Conservation (phyloP, 331 rosid genomes). For the Stylosanthes scabra region DNA sequence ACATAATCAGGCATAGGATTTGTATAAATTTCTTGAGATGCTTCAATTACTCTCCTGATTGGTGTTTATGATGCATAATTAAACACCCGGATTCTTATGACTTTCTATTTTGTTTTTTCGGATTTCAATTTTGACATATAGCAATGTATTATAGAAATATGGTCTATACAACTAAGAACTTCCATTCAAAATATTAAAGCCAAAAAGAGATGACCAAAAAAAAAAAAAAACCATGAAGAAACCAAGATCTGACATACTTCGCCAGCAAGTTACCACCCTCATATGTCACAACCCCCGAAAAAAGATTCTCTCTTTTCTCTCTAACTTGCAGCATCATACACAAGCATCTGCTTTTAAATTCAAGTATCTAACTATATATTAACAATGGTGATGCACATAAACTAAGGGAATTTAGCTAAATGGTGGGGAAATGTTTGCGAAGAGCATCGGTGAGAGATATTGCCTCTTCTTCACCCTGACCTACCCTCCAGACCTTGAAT, state of each 20-base stretch:
- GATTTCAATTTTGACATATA: neutral
- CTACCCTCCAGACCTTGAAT: slow-evolving; percentile 72
- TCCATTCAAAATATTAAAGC: neutral
- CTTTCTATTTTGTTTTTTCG: neutral
- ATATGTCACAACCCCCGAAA: neutral
- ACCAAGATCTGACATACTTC: neutral
- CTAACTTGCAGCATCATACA: slow-evolving; percentile 22
- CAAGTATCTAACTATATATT: slow-evolving; percentile 13
- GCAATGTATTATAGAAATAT: neutral
- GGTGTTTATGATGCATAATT: neutral
- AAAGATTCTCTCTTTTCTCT: neutral
- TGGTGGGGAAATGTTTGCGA: slow-evolving; percentile 16
- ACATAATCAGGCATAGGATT: neutral
- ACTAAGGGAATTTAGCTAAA: neutral
- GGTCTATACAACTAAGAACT: neutral
- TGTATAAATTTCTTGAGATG: neutral
- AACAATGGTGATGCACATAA: slow-evolving; percentile 9
- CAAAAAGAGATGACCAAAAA: neutral
- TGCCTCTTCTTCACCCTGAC: slow-evolving; percentile 63
- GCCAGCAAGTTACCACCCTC: neutral
- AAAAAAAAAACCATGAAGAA: too few species aligned
- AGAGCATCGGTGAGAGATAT: slow-evolving; percentile 60
- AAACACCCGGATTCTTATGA: neutral
- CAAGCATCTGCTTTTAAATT: neutral
- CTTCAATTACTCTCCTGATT: neutral